Percentiles rank a stretch among this genome's conserved stretches.
Evolutionary conservation across 148 eudicot species (phyloP).

Genomic region (Simmondsia chinensis): DNA sequence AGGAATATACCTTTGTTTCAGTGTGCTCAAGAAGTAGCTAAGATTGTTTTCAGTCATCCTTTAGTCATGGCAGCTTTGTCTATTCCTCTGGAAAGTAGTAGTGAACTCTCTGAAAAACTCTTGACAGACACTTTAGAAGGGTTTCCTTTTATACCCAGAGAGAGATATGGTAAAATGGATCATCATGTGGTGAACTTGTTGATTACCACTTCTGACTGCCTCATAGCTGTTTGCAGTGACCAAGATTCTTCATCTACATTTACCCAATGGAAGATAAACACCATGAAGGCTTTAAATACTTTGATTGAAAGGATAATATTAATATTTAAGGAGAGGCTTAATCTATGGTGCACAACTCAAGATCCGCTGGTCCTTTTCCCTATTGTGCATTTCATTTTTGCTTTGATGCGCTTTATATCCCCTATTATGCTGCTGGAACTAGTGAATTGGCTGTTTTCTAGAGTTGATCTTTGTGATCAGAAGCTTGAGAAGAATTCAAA

Average conservation of each 20-base stretch:
- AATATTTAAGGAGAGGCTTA: conserved; percentile 41
- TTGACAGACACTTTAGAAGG: conserved; percentile 25
- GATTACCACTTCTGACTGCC: conserved; percentile 32
- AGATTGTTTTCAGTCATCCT: conserved; percentile 63
- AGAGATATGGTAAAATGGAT: conserved; percentile 38
- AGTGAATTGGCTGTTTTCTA: conserved; percentile 53
- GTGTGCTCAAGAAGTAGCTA: conserved; percentile 35
- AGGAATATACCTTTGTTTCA: conserved; percentile 9
- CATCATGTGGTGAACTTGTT: conserved; percentile 38
- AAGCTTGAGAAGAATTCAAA: conserved; percentile 12
- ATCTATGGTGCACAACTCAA: conserved; percentile 23
- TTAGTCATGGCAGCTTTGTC: conserved; percentile 38
- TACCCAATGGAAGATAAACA: conserved; percentile 18
- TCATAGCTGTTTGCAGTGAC: conserved; percentile 19
- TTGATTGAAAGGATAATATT: conserved; percentile 33
- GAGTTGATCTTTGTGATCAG: conserved; percentile 23
- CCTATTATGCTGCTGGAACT: conserved; percentile 73
- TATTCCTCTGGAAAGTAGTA: conserved; percentile 23
- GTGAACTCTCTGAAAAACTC: conserved; percentile 27
- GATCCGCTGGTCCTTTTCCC: conserved; percentile 42
- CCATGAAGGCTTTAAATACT: conserved; percentile 22
- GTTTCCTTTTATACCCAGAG: conserved; percentile 24
- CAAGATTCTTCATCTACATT: conserved; percentile 11
- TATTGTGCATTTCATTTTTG: conserved; percentile 38
- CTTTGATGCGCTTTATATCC: conserved; percentile 48